Conservation (phyloP, 345 rosid species). For the Salix udensis region DNA sequence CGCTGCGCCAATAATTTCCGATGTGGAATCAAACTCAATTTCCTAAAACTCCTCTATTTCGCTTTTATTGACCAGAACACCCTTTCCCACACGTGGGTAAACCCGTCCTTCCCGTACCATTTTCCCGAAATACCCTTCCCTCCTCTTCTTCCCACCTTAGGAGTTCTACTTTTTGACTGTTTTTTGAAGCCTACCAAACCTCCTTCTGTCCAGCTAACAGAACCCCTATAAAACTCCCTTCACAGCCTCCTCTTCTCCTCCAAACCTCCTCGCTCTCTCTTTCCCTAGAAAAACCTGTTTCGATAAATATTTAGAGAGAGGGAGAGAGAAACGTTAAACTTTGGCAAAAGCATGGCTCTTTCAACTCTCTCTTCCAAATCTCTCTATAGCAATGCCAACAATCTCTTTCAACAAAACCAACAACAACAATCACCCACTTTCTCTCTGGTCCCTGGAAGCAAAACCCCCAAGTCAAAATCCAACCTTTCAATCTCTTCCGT, state of each 20-base stretch:
- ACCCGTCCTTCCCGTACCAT: not conserved
- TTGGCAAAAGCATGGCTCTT: conserved; percentile 48
- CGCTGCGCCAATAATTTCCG: no score
- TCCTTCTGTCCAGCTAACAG: not conserved
- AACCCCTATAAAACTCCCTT: not conserved
- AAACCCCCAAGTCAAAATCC: conserved; percentile 7
- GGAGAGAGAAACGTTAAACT: not conserved
- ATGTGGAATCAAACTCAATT: not conserved
- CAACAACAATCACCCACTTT: not conserved
- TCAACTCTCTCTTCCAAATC: conserved; percentile 51
- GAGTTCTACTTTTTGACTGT: not conserved
- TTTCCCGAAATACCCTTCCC: not conserved
- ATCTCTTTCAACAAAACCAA: conserved; percentile 13
- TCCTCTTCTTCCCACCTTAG: not conserved
- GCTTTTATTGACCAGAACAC: not conserved
- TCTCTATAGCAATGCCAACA: conserved; percentile 36
- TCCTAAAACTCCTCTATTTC: not conserved
- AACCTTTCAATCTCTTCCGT: conserved; percentile 47
- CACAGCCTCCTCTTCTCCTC: not conserved
- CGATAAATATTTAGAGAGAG: not conserved
- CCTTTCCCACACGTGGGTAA: not conserved
- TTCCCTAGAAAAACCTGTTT: not conserved
- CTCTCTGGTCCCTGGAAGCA: not conserved
- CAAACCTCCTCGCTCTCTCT: not conserved
- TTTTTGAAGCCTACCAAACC: conserved; percentile 18